Evolutionary conservation across 2,329 filamentous ascomycete species (phyloP), one percentile per base, ranked within the genome.

Genomic region (Pseudomassariella vexata): DNA sequence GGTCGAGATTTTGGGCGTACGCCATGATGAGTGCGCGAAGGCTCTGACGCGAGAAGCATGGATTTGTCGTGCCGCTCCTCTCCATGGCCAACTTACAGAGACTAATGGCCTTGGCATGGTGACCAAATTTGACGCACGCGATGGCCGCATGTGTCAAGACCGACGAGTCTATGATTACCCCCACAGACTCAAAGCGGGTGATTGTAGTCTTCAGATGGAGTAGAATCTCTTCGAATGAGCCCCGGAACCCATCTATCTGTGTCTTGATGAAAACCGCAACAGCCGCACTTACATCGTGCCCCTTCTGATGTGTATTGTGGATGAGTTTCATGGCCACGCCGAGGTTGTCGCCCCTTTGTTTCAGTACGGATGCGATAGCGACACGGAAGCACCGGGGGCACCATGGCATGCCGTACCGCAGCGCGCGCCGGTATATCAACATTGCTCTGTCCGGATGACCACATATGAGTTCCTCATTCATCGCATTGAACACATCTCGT

Each of bases 341-440:
- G 28, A 56, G 36, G 25, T 49, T 43, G 3, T 46, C 35, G 4
- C 46, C 47, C 22, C 58, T 48, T 11, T 46, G 27, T 11, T 48
- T 49, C 30, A 73, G 44, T 10, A 59, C 54, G 2, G 68, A 66
- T 8, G 60, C 43, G 7, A 75, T 61, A 7, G 65, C 68, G 5
- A 73, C 51, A n/a, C 63, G 60, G 10, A 75, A 54, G 32, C 63
- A 68, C 16, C 60, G 55, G 3, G 46, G 44, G 18, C 59, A 63
- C 37, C 56, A 55, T 2, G 51, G 49, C 43, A 68, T 52, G 12
- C 59, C 56, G 5, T 42, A 47, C 8, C 39, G 42, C 2, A 55
- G 26, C 1, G 60, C 60, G 17, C 47, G 47, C 30, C 49, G 55
- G 46, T 70, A 73, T 4, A 63, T 54, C 11, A 41, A 42, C 32